These are phyloP conservation scores for Stephania cephalantha DNA, from an alignment of 164 flowering plant genomes.

Conservation along the genomic window DNA sequence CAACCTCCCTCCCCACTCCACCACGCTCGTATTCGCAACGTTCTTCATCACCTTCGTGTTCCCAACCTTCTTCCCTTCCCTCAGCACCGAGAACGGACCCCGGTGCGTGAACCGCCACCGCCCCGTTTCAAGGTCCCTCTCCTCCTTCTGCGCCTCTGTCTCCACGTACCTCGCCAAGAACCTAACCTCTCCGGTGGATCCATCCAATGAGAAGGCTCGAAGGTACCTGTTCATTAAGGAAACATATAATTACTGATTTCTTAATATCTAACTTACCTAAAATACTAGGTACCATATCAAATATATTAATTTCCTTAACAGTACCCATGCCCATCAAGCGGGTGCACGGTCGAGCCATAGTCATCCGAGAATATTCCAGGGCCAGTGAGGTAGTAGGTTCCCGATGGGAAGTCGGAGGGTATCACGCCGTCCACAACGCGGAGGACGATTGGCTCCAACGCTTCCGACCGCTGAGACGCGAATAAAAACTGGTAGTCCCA, in stretches of 20 bases:
- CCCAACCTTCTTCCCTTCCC: conserved; percentile 61
- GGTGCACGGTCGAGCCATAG: conserved; percentile 89
- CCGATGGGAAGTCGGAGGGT: conserved; percentile 70
- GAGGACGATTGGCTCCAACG: conserved; percentile 38
- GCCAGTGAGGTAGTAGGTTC: conserved; percentile 82
- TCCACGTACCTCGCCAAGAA: conserved; percentile 73
- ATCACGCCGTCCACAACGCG: conserved; percentile 51
- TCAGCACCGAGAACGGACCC: conserved; percentile 88
- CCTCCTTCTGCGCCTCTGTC: conserved; percentile 81
- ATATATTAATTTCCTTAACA: background rate
- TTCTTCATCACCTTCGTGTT: conserved; percentile 95
- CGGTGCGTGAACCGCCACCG: conserved; percentile 81
- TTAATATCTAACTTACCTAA: too few species aligned
- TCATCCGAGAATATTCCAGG: conserved; percentile 87
- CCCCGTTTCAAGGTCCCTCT: conserved; percentile 53
- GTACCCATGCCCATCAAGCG: conserved; percentile 94
- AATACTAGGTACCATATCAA: too few species aligned
- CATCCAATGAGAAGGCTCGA: conserved; percentile 57
- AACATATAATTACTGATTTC: too few species aligned
- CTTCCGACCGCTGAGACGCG: conserved; percentile 68
- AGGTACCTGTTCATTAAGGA: conserved; percentile 10
- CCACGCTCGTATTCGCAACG: conserved; percentile 87
- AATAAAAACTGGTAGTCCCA: conserved; percentile 90
- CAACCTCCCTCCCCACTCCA: conserved; percentile 70
- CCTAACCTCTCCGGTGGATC: conserved; percentile 30